These are phyloP conservation scores for Nicotiana knightiana DNA, from an alignment of 257 asterid genomes.

Conservation along the genomic window DNA sequence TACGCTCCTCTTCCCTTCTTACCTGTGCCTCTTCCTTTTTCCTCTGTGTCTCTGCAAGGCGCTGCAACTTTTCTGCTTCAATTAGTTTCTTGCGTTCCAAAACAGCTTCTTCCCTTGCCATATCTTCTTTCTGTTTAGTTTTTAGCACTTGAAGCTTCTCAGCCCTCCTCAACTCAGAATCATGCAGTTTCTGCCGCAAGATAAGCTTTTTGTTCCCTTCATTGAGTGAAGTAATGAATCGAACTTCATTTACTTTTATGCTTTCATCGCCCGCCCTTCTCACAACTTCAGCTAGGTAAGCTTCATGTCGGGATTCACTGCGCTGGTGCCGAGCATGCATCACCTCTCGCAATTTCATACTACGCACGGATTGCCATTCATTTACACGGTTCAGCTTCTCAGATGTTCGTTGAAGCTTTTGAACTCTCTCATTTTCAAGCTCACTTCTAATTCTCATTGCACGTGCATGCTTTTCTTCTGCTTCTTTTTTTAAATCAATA, in stretches of 20 bases:
- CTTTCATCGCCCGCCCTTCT: constrained; percentile 98
- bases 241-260: constrained; percentile 96
- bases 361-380: constrained; percentile 92
- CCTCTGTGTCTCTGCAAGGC: constrained; percentile 86
- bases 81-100: constrained; percentile 86
- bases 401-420: constrained; percentile 88
- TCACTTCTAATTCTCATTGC: constrained; percentile 94
- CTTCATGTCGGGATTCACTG: constrained; percentile 93
- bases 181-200: constrained; percentile 82
- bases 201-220: constrained; percentile 95
- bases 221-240: constrained; percentile 91
- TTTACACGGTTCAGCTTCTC: constrained; percentile 90
- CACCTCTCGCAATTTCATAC: constrained; percentile 78
- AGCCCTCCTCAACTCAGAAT: constrained; percentile 91
- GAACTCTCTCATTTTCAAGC: constrained; percentile 93
- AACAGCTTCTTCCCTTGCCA: constrained; percentile 98
- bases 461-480: constrained; percentile 96
- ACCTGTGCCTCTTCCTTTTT: constrained; percentile 97
- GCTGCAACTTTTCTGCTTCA: constrained; percentile 96
- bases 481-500: constrained; percentile 83
- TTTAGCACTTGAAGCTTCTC: constrained; percentile 86
- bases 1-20: constrained; percentile 97
- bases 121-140: constrained; percentile 88
- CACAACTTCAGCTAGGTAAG: constrained; percentile 87
- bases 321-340: constrained; percentile 91